These are phyloP conservation scores for Trichoderma sp. DNA, from an alignment of 2,329 filamentous ascomycete species.

Conservation along the genomic window DNA sequence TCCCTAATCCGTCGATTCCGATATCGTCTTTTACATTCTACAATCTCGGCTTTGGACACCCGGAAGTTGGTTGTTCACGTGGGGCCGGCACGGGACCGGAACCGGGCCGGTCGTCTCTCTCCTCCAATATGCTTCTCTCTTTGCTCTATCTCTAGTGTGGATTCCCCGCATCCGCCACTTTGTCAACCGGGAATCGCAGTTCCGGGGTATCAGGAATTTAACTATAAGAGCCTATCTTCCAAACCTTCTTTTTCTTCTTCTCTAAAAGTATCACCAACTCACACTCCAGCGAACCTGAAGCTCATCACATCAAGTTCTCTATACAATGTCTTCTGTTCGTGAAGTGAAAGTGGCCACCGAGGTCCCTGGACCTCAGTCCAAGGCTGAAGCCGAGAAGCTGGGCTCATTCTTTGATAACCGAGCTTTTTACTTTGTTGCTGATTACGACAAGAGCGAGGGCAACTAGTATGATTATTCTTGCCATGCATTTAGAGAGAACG, in stretches of 20 bases:
- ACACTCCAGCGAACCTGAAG: not conserved
- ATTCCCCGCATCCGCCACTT: slow-evolving; percentile 41
- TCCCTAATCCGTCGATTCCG: not conserved
- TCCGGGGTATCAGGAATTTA: slow-evolving; percentile 65
- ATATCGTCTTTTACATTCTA: not conserved
- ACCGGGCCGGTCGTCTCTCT: slow-evolving; percentile 5
- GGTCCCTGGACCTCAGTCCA: slow-evolving; percentile 41
- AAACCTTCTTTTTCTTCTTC: not conserved
- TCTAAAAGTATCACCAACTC: not conserved
- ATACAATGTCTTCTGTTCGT: slow-evolving; percentile 32
- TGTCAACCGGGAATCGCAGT: slow-evolving; percentile 46
- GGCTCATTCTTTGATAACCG: slow-evolving; percentile 51
- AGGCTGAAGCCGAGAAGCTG: slow-evolving; percentile 41
- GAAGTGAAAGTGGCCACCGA: slow-evolving; percentile 37
- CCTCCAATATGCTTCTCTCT: not conserved
- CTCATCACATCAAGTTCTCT: not conserved
- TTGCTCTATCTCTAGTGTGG: slow-evolving; percentile 37
- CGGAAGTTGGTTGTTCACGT: not conserved
- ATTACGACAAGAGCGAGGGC: slow-evolving; percentile 51
- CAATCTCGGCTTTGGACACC: not conserved
- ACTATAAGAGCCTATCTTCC: slow-evolving; percentile 20
- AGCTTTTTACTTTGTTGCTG: slow-evolving; percentile 51
- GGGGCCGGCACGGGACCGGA: slow-evolving; percentile 6
- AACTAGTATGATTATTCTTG: slow-evolving; percentile 40
- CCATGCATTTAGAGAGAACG: not conserved